Base-by-base conservation (phyloP, 805 yeast genomes). In the Spencermartinsiella europaea region DNA sequence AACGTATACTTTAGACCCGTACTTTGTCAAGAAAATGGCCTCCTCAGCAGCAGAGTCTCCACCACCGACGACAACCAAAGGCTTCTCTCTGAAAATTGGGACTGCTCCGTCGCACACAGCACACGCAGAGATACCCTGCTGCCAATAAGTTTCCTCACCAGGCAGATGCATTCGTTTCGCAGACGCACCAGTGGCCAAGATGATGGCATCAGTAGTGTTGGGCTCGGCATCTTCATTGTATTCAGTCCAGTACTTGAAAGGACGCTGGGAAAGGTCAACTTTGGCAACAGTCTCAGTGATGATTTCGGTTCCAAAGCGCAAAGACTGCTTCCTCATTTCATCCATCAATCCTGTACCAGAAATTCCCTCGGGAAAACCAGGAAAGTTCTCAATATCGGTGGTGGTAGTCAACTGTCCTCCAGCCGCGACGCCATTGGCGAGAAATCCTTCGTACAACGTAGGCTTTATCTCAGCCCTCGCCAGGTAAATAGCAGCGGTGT, bases 71-170 rank as follows among this genome's bases (percentile, higher is more conserved):
- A 93, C 99, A 21, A 96, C 98, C 66, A 93, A 79, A 34, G 99
- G 98, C 71, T 89, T 85, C 76, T 93, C 85, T 77, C 98, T 86
- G 76, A 93, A 93, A 60, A 93, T 90, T 59, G 99, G 99, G 42
- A 93, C 95, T 28, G 99, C 99, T 70, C 99, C 99, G 67, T 93
- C 99, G 73, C 99, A 93, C 52, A 93, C 99, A 35, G 99, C 99
- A 76, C 99, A 93, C 15, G 99, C 99, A 58, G 96, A 86, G 57
- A 93, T 93, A 69, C 99, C 99, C 67, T 84, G 85, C 75, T 93
- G 99, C 99, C 99, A 93, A 79, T 93, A 93, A 31, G 78, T 77
- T 57, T 93, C 98, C 74, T 93, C 99, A 60, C 99, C 99, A 49
- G 97, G 96, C 52, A 93, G 74, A 65, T 78, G 71, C 71, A 93